Base-by-base conservation (phyloP, 768 basidiomycete species). In the Mycena kentingensis region DNA sequence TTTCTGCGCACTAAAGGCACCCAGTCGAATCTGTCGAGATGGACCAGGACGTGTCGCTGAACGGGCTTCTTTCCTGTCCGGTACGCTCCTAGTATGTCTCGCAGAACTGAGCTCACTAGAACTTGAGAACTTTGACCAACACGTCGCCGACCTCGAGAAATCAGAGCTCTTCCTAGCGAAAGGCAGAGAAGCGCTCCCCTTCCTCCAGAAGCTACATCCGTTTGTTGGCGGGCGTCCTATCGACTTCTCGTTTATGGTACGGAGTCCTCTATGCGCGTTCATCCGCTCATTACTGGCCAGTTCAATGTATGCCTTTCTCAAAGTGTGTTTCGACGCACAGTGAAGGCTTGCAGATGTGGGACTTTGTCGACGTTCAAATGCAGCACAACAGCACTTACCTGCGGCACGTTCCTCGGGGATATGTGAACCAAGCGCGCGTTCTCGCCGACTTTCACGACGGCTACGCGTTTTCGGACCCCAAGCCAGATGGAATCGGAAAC, bases 371-470 rank as follows among this genome's bases (percentile, higher is more conserved):
- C 60, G 77, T 82, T 43, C 71, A 80, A 48, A 67, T 53, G 49
- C 77, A 79, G 41, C 80, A 83, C 65, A 81, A 83, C 47, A 65
- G 68, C 29, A 73, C 75, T 1, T 83, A 77, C 50, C 61, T 68
- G 12, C 29, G 60, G 0, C 32, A 53, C 1, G 67, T 81, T 5
- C 74, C 77, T 4, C 10, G 63, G 1, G 68, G 69, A 1, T 75
- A 67, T 49, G 68, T 80, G 19, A 71, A 68, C 8, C 77, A 76
- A 54, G 74, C 72, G 11, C 68, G 76, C 22, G 73, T 69, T 27
- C 73, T 83, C 5, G 81, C 80, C 11, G 74, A 82, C 67, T 83
- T 76, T 70, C 80, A 82, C 63, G 78, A 82, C 62, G 74, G 77
- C 63, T 72, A 70, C 41, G 70, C 80, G 12, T 83, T 80, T 65